Evolutionary conservation across 441 rosid species (phyloP).

Genomic region (Eutrema salsugineum): DNA sequence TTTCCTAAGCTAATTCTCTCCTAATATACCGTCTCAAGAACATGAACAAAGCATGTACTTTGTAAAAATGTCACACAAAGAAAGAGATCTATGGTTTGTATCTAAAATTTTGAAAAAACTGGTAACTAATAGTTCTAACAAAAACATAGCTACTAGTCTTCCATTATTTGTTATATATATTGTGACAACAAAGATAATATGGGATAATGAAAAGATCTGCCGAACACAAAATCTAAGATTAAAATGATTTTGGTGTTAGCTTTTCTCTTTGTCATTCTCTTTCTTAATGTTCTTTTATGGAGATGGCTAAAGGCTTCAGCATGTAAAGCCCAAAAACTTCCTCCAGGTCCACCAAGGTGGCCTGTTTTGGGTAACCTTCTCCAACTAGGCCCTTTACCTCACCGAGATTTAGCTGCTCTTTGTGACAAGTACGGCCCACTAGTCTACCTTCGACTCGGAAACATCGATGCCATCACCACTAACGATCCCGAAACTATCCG

Average conservation of each 20-base stretch:
- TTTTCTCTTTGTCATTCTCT: constrained; percentile 10
- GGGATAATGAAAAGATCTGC: neutral
- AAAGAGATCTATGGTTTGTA: constrained; percentile 10
- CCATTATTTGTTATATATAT: constrained; percentile 21
- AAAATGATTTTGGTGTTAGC: constrained; percentile 8
- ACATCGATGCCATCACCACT: constrained; percentile 71
- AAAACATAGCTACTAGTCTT: constrained; percentile 26
- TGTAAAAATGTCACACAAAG: constrained; percentile 26
- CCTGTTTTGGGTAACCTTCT: constrained; percentile 86
- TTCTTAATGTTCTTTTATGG: constrained; percentile 26
- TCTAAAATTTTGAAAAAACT: neutral
- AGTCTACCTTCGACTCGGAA: constrained; percentile 77
- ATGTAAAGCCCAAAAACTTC: constrained; percentile 37
- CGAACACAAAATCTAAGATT: neutral
- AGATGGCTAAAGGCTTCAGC: constrained; percentile 18
- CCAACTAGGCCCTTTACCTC: constrained; percentile 68
- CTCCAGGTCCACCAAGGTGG: constrained; percentile 83
- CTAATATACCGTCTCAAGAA: constrained; percentile 27
- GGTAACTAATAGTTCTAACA: neutral
- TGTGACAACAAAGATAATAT: neutral
- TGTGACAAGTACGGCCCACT: constrained; percentile 70
- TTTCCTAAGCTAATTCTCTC: constrained; percentile 16
- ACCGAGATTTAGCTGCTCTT: constrained; percentile 60
- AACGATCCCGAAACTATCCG: constrained; percentile 66
- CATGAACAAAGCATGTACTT: constrained; percentile 25